Evolutionary conservation across 2,329 filamentous ascomycete genomes (phyloP).

Genomic region (Neoascochyta sp.): DNA sequence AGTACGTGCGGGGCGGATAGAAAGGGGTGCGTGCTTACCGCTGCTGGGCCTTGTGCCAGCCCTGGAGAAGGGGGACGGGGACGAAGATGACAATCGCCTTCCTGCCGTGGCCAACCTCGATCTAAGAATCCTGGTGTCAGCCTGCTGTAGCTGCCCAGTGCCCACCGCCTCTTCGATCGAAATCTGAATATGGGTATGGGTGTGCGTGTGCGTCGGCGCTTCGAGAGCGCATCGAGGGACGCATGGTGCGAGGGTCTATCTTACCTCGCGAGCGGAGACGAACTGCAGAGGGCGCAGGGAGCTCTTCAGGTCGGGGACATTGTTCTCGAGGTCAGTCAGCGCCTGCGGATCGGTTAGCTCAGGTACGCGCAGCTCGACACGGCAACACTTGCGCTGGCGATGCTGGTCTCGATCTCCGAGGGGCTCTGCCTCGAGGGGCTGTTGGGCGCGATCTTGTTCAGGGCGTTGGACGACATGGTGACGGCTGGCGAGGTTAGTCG

Average conservation of each 20-base stretch:
- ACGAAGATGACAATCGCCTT: constrained; percentile 99
- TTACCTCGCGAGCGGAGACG: constrained; percentile 98
- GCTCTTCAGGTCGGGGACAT: constrained; percentile 96
- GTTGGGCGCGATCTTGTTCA: constrained; percentile 98
- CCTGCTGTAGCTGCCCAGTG: constrained; percentile 52
- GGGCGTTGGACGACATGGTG: constrained; percentile 62
- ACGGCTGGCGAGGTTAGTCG: constrained; percentile 28
- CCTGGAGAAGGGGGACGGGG: constrained; percentile 95
- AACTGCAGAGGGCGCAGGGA: constrained; percentile 97
- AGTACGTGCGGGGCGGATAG: constrained; percentile 1
- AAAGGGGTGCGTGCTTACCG: constrained; percentile 64
- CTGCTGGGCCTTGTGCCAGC: constrained; percentile 99
- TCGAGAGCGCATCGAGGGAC: constrained; percentile 25
- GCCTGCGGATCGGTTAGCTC: constrained; percentile 41
- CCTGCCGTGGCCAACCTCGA: constrained; percentile 99
- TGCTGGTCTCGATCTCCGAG: constrained; percentile 94
- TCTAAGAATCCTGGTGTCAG: constrained; percentile 66
- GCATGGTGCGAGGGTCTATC: constrained; percentile 45
- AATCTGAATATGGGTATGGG: constrained; percentile 11
- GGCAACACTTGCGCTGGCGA: constrained; percentile 73
- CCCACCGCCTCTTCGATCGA: constrained; percentile 52
- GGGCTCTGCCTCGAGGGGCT: constrained; percentile 94
- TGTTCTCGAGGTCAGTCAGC: constrained; percentile 98
- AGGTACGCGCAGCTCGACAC: constrained; percentile 5
- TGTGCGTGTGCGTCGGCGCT: constrained; percentile 22